Conservation (phyloP, 805 yeast genomes). For the Barnettozyma wickerhamii region DNA sequence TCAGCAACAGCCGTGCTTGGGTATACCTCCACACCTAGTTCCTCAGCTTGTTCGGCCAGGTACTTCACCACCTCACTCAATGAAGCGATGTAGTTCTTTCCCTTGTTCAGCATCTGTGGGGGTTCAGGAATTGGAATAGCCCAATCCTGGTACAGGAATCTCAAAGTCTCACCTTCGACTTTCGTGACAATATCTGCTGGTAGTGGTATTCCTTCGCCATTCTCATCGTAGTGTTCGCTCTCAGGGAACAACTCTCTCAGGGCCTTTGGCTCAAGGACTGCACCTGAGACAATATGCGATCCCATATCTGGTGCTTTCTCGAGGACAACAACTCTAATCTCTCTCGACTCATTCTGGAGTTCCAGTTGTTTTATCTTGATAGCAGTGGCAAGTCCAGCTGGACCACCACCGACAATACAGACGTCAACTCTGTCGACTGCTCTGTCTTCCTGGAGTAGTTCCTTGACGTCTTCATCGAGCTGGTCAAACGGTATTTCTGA, state of each 20-base stretch:
- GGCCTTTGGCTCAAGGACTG: constrained; percentile 88
- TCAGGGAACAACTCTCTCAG: constrained; percentile 79
- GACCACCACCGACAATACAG: constrained; percentile 96
- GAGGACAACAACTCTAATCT: constrained; percentile 77
- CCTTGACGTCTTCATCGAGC: constrained; percentile 41
- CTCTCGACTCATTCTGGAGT: constrained; percentile 54
- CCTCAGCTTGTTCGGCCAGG: constrained; percentile 86
- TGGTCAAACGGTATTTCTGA: constrained; percentile 25
- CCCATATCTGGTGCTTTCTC: constrained; percentile 96
- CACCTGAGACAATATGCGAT: constrained; percentile 88
- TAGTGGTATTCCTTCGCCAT: constrained; percentile 60
- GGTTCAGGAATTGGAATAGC: constrained; percentile 86
- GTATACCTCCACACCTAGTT: constrained; percentile 87
- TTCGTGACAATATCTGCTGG: constrained; percentile 74
- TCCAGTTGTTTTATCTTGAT: constrained; percentile 85
- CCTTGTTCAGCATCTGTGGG: constrained; percentile 79
- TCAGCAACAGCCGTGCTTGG: constrained; percentile 87
- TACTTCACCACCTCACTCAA: constrained; percentile 76
- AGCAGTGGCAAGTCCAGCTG: constrained; percentile 95
- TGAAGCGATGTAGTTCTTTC: constrained; percentile 81
- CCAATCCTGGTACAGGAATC: constrained; percentile 54
- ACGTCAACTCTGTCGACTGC: constrained; percentile 89
- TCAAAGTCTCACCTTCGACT: constrained; percentile 74
- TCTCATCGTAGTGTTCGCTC: constrained; percentile 46
- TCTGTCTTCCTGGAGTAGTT: constrained; percentile 54